Evolutionary conservation across 2,329 filamentous ascomycete genomes (phyloP).

Genomic region (Amauroascus niger): DNA sequence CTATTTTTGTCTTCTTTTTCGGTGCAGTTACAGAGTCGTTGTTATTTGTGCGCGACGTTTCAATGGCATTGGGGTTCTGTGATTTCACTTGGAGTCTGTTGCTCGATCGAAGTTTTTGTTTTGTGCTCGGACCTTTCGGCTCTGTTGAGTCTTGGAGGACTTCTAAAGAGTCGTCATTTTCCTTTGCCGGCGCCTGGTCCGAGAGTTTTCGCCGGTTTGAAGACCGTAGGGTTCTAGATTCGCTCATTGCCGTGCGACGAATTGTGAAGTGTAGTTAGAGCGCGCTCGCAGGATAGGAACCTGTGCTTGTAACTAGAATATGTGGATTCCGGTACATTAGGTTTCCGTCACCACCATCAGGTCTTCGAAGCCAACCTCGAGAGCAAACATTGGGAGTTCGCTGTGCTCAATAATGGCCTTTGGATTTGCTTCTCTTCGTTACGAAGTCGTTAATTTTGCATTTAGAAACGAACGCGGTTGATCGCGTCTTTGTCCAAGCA

Average conservation of each 20-base stretch:
- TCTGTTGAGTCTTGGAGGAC: not conserved
- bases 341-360: not conserved
- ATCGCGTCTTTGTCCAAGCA: not conserved
- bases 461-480: not conserved
- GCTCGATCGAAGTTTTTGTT: conserved; percentile 1
- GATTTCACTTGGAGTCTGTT: not conserved
- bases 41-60: not conserved
- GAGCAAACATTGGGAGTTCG: not conserved
- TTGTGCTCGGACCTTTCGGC: not conserved
- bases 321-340: not conserved
- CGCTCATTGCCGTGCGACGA: conserved; percentile 1
- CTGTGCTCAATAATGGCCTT: no score
- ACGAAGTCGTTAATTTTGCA: no score
- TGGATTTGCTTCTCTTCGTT: no score
- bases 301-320: no score
- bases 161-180: not conserved
- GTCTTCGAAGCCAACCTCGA: not conserved
- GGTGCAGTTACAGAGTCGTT: not conserved
- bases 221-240: conserved; percentile 20
- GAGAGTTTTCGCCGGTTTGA: conserved; percentile 33
- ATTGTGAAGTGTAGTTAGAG: not conserved
- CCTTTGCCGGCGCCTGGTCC: conserved; percentile 10
- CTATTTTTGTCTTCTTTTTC: not conserved
- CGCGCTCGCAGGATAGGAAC: no score
- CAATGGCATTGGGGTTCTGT: not conserved